A percentile compares a stretch with the other conserved stretches of the same genome.
These are phyloP conservation scores for Cercospora nicotianae DNA, from an alignment of 2,329 filamentous ascomycete genomes.

Conservation along the genomic window DNA sequence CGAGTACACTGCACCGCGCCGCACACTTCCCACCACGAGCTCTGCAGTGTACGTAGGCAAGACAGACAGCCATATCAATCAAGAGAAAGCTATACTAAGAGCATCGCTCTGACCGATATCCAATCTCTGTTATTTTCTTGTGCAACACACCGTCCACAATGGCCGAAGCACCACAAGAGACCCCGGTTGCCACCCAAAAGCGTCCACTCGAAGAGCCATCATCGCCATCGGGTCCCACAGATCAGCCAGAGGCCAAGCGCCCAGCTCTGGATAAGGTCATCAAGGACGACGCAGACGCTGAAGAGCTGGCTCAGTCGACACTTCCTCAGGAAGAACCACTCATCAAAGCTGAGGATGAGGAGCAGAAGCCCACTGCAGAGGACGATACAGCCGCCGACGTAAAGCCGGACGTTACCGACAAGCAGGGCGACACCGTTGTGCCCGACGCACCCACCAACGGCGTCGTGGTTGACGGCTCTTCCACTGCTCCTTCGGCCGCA, in stretches of 20 bases:
- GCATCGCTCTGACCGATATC: neutral
- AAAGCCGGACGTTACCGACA: conserved; percentile 51
- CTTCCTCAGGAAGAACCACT: conserved; percentile 37
- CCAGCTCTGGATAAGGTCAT: conserved; percentile 91
- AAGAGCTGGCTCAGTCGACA: conserved; percentile 33
- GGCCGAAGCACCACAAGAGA: conserved; percentile 43
- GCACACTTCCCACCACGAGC: conserved; percentile 18
- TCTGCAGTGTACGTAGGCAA: conserved; percentile 26
- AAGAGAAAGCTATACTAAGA: conserved; percentile 8
- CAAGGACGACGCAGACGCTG: conserved; percentile 60
- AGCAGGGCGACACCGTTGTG: conserved; percentile 68
- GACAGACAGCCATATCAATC: conserved; percentile 26
- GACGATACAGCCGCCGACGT: conserved; percentile 28
- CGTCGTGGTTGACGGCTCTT: conserved; percentile 37
- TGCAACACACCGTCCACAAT: conserved; percentile 20
- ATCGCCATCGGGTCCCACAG: conserved; percentile 84
- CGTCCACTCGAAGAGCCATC: conserved; percentile 96
- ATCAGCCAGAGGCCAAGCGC: conserved; percentile 96
- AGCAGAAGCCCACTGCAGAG: conserved; percentile 27
- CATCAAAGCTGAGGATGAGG: conserved; percentile 33
- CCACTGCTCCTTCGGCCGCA: conserved; percentile 12
- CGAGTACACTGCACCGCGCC: conserved; percentile 16
- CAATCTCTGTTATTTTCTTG: neutral
- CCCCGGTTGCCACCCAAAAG: conserved; percentile 69
- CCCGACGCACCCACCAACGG: conserved; percentile 59